Conservation (phyloP, 371 early-diverging fungal species). For the Dichotomocladium elegans region DNA sequence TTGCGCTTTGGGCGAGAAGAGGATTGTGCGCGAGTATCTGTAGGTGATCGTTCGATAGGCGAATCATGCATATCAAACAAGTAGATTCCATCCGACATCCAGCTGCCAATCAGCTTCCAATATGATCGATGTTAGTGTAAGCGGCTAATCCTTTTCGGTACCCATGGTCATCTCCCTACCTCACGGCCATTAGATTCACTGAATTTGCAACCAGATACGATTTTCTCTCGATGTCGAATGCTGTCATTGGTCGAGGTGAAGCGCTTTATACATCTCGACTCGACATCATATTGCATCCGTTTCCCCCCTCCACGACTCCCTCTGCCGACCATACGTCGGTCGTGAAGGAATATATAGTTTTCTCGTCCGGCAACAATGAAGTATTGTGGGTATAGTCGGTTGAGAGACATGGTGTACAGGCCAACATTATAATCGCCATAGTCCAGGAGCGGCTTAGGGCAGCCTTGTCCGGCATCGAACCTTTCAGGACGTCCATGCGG, state of each 20-base stretch:
- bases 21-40: not conserved
- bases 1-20: slow-evolving; percentile 4
- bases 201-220: slow-evolving; percentile 42
- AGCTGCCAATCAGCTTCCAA: slow-evolving; percentile 56
- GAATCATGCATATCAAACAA: slow-evolving; percentile 56
- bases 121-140: not conserved
- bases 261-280: slow-evolving; percentile 26
- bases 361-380: slow-evolving; percentile 62
- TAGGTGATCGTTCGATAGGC: slow-evolving; percentile 6
- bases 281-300: not conserved
- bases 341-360: slow-evolving; percentile 58
- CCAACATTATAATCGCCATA: slow-evolving; percentile 44
- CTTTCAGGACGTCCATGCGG: slow-evolving; percentile 15
- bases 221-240: slow-evolving; percentile 13
- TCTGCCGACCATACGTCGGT: slow-evolving; percentile 48
- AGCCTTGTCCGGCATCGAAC: slow-evolving; percentile 16
- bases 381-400: slow-evolving; percentile 44
- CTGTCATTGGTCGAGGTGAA: slow-evolving; percentile 18
- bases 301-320: slow-evolving; percentile 9
- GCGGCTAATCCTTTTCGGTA: not conserved
- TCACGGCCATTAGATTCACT: slow-evolving; percentile 41
- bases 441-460: slow-evolving; percentile 46
- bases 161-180: slow-evolving; percentile 15
- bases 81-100: slow-evolving; percentile 54
- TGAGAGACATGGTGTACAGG: slow-evolving; percentile 52